A percentile compares a stretch with the other conserved stretches of the same genome.
These are phyloP conservation scores for Trypanosoma rangeli DNA, from an alignment of 208 protist species.

Conservation along the genomic window DNA sequence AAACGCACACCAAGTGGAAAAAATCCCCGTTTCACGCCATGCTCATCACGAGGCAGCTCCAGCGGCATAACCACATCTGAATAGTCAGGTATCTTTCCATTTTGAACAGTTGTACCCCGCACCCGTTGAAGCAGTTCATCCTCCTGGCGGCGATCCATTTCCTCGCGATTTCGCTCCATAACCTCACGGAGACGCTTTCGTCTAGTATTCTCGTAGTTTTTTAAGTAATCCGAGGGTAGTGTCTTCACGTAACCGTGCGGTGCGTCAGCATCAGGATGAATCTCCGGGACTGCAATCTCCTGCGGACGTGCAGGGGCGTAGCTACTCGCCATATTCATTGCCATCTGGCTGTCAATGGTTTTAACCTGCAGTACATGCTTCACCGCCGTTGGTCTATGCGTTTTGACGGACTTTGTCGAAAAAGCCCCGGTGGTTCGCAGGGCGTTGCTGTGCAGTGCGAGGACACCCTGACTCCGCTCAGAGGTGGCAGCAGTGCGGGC, in stretches of 20 bases:
- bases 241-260: constrained; percentile 82
- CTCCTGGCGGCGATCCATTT: constrained; percentile 74
- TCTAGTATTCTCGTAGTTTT: constrained; percentile 65
- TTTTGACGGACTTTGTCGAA: constrained; percentile 57
- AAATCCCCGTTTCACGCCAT: constrained; percentile 86
- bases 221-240: constrained; percentile 60
- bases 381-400: constrained; percentile 46
- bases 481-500: background rate
- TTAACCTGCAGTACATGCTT: constrained; percentile 85
- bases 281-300: constrained; percentile 72
- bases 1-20: constrained; percentile 90
- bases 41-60: constrained; percentile 89
- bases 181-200: constrained; percentile 82
- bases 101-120: constrained; percentile 24
- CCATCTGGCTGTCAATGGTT: constrained; percentile 87
- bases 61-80: constrained; percentile 86
- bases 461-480: constrained; percentile 24
- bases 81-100: constrained; percentile 47
- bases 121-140: constrained; percentile 62
- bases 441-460: constrained; percentile 64
- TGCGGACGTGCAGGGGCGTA: constrained; percentile 80
- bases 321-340: constrained; percentile 83
- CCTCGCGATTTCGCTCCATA: constrained; percentile 76
- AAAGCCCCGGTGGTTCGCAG: constrained; percentile 71
- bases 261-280: constrained; percentile 67